Base-by-base conservation (phyloP, 495 filamentous ascomycete species). In the Sporormia fimetaria region DNA sequence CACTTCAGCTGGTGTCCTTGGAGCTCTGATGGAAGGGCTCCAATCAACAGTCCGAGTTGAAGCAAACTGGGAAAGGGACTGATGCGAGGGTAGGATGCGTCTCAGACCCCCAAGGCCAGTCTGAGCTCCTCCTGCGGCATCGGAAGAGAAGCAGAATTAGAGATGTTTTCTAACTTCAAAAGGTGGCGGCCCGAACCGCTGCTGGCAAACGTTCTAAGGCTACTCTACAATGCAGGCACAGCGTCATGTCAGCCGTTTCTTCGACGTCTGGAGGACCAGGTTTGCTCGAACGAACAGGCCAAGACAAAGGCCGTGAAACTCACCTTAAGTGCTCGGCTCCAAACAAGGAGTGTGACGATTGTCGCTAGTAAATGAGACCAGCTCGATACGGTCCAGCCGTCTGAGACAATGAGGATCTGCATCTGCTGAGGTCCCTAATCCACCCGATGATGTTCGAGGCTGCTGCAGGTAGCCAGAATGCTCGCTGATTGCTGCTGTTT, bases 391-490 rank as follows among this genome's bases (percentile, higher is more conserved):
- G n/a, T 32, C 21, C 14, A 30, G 24, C 27, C 27, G 42, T 24
- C 41, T 48, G 49, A 48, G 37, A 43, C 37, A 45, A 10, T 32
- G 30, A 5, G 21, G 21, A 18, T 29, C 8, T 32, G 26, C 31
- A 22, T 14, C 36, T 33, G 22, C 21, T 25, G 31, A 33, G 44
- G 39, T 49, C 28, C 40, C 45, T 46, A 21, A 38, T 40, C 22
- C 24, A 42, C 36, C 51, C 51, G 45, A 49, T 22, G 40, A 42
- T 25, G 42, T 21, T 49, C 42, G 45, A 42, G 35, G 36, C 44
- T 54, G 26, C 51, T 49, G 45, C 45, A 39, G 42, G 40, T 27
- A n/a, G 41, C 30, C 45, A 49, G 34, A 40, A 40, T 44, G 45
- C 30, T 24, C n/a, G 17, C 7, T 16, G 16, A 40, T 21, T 6